Evolutionary conservation across 176 grass and related monocot species (phyloP).

Genomic region (Oryza officinalis): DNA sequence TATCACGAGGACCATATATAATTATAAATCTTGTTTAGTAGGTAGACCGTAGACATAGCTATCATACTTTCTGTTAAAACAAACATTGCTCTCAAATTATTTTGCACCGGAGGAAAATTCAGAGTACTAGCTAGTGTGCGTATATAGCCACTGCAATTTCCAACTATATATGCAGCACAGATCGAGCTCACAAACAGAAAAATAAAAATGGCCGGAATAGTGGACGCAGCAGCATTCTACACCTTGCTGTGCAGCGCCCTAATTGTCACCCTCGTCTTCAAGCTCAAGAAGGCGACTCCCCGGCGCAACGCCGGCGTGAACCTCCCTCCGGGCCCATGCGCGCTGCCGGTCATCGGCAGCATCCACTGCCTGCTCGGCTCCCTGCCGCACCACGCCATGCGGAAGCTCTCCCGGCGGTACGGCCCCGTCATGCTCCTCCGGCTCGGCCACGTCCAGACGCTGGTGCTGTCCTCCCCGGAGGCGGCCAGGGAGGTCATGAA

Average conservation of each 20-base stretch:
- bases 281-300: neutral
- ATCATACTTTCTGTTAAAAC: no score
- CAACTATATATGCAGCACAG: neutral
- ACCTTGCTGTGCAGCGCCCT: neutral
- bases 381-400: constrained; percentile 54
- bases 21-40: no score
- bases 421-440: constrained; percentile 49
- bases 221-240: neutral
- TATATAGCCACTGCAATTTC: neutral
- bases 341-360: constrained; percentile 49
- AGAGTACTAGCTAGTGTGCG: no score
- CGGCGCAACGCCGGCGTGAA: neutral
- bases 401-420: constrained; percentile 21
- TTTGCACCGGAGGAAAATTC: neutral
- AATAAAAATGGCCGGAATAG: constrained; percentile 9
- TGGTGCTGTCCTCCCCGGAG: constrained; percentile 56
- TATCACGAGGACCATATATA: neutral
- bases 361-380: constrained; percentile 45
- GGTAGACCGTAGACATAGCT: no score
- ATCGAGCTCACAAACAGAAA: neutral
- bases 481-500: constrained; percentile 56
- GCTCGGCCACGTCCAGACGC: constrained; percentile 44
- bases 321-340: constrained; percentile 42
- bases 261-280: neutral
- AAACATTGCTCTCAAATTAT: no score